Base-by-base conservation (phyloP, 305 asterid species). In the Fraxinus platypoda region DNA sequence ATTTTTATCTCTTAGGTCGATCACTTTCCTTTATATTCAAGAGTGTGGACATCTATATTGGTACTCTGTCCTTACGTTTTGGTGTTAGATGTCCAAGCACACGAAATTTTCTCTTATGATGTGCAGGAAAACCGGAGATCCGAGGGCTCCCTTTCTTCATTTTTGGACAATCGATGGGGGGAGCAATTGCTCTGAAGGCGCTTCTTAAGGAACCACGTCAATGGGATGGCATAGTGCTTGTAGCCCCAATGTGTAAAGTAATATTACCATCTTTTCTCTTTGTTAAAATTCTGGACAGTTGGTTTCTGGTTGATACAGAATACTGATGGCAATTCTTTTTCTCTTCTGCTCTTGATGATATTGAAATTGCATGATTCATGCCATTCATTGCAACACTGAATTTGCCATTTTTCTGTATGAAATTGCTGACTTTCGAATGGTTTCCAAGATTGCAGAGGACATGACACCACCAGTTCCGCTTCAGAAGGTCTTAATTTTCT, bases 151-250 rank as follows among this genome's bases (percentile, higher is more conserved):
- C 97, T 30, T 84, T 88, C 49, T 94, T 92, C 88, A 81, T 95
- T 85, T 95, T 95, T 83, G 99, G 99, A 72, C 99, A 95, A 84
- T 95, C 99, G 8, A 95, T 95, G 99, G 99, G 99, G 13, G 98
- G 99, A 79, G 99, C 98, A 17, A 80, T 94, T 82, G 97, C 99
- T 84, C 85, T 95, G 37, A 92, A 95, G 92, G 93, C 98, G 73
- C 92, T 92, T 78, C 88, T 95, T 1, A 94, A 91, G 87, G 88
- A 90, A 28, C 98, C 94, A 11, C 77, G 35, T 2, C 91, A 91
- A 84, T 94, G 99, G 98, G 99, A 95, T 81, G 99, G 99, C 83
- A 91, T 93, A 57, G 87, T 94, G 83, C 98, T 95, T 79, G 98
- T 95, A 8, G 98, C 98, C 52, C 98, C 98, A 57, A 95, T 95